phyloP scores from a whole-genome alignment of 1,284 basidiomycete genomes.

The Schizophyllum amplum region DNA sequence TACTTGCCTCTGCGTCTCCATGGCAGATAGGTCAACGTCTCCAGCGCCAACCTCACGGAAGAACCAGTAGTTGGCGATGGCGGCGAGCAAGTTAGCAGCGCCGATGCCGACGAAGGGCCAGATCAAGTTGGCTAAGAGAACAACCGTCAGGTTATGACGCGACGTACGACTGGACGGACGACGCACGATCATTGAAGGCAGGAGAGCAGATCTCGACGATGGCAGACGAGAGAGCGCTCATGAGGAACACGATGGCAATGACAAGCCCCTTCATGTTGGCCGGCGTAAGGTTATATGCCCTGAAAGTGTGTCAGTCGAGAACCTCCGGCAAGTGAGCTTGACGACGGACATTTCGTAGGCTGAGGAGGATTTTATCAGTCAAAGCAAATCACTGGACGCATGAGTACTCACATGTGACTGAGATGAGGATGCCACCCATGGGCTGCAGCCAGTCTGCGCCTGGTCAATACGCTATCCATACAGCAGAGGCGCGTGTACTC shows the following conservation, averaged over 20 bases:
- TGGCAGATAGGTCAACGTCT: background rate
- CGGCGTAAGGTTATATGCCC: conserved; percentile 35
- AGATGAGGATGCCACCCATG: background rate
- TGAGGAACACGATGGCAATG: conserved; percentile 31
- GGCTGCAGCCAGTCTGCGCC: background rate
- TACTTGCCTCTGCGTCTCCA: background rate
- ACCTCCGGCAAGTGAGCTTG: conserved; percentile 32
- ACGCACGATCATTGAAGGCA: conserved; percentile 14
- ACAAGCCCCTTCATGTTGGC: conserved; percentile 29
- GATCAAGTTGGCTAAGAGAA: conserved; percentile 14
- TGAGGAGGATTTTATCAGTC: background rate
- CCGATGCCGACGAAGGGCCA: conserved; percentile 20
- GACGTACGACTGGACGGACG: background rate
- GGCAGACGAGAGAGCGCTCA: conserved; percentile 27
- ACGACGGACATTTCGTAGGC: conserved; percentile 20
- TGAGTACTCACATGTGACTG: background rate
- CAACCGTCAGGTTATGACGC: background rate
- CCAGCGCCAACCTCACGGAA: background rate
- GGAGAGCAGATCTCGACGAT: conserved; percentile 19
- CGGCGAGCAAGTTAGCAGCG: conserved; percentile 11
- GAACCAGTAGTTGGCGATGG: conserved; percentile 1
- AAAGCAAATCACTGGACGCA: background rate
- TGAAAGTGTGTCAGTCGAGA: conserved; percentile 9
- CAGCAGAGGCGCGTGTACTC: background rate
- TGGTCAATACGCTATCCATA: background rate